Percentiles rank a stretch among this genome's conserved stretches.
phyloP scores from a whole-genome alignment of 768 basidiomycete species.

The Leucogyrophana mollusca region DNA sequence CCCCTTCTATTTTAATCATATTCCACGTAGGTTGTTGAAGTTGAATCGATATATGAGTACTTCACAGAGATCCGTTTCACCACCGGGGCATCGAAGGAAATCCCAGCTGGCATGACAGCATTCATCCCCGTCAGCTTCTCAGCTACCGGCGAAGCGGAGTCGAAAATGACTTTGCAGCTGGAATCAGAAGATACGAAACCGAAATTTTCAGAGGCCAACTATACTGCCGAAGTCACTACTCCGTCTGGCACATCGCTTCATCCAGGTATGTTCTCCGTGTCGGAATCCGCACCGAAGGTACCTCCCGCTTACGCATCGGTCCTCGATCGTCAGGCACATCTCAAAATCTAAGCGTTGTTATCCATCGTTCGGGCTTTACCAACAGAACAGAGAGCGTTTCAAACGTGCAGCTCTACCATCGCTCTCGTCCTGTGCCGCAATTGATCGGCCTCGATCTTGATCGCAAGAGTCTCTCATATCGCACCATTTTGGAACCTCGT shows the following conservation, averaged over 20 bases:
- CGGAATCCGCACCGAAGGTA: too few species aligned
- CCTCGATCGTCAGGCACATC: too few species aligned
- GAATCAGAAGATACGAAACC: not conserved
- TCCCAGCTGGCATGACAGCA: constrained; percentile 14
- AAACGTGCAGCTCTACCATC: not conserved
- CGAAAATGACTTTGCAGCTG: not conserved
- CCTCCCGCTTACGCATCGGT: too few species aligned
- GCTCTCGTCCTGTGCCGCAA: not conserved
- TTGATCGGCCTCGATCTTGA: too few species aligned
- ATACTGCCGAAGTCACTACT: not conserved
- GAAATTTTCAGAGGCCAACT: not conserved
- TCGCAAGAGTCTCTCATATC: too few species aligned
- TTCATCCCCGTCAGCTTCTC: constrained; percentile 9
- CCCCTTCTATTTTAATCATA: too few species aligned
- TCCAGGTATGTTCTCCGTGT: not conserved
- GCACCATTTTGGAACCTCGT: too few species aligned
- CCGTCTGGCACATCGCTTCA: not conserved
- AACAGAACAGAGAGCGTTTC: not conserved
- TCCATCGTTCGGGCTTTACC: too few species aligned
- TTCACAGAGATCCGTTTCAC: constrained; percentile 11
- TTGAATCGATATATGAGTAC: constrained; percentile 18
- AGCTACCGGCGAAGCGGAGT: not conserved
- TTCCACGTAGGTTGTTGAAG: not conserved
- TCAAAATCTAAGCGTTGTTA: too few species aligned
- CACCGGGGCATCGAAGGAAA: constrained; percentile 13